Base-by-base conservation (phyloP, 148 eudicot genomes). In the Arbutus unedo region DNA sequence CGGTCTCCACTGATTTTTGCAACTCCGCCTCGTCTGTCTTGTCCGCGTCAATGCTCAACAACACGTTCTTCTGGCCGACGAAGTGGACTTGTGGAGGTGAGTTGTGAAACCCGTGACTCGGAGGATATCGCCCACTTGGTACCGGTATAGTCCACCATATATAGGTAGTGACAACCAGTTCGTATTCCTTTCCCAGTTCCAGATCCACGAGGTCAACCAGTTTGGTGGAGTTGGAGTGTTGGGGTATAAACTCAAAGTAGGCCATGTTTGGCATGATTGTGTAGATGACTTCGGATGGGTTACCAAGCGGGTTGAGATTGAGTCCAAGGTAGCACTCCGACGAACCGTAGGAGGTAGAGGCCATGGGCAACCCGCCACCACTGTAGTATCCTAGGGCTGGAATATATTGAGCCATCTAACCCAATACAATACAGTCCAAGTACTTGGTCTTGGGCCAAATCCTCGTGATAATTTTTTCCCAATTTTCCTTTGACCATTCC, bases 381-480 rank as follows among this genome's bases (percentile, higher is more conserved):
- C 97, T 91, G 70, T 91, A 94, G 43, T 83, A 94, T 70, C 93
- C 98, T 38, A 94, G 87, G 0, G 90, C 86, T 0, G 97, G 93
- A 38, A 91, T 91, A 59, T 91, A 90, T 38, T 91, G 94, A 7
- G 92, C 90, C 94, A 91, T 91, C 1, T 90, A 90, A 2, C 92
- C 94, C 0, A 92, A 90, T 21, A 91, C 90, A 50, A 91, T 84
- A 74, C 89, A 92, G 2, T 94, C 97, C 18, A 94, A 77, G 78
- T 93, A 94, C 78, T 90, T 94, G 0, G 97, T 86, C 44, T 94
- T 93, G 48, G 97, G 98, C 98, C 98, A 94, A 48, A 94, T 91
- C 62, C 86, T 85, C 1, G 82, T 87, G 9, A 94, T 91, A 19
- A 94, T 94, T 19, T 91, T 84, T 76, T 91, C 97, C 96, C 96